Base-by-base conservation (phyloP, 2,329 filamentous ascomycete genomes). In the Curvularia spicifera region DNA sequence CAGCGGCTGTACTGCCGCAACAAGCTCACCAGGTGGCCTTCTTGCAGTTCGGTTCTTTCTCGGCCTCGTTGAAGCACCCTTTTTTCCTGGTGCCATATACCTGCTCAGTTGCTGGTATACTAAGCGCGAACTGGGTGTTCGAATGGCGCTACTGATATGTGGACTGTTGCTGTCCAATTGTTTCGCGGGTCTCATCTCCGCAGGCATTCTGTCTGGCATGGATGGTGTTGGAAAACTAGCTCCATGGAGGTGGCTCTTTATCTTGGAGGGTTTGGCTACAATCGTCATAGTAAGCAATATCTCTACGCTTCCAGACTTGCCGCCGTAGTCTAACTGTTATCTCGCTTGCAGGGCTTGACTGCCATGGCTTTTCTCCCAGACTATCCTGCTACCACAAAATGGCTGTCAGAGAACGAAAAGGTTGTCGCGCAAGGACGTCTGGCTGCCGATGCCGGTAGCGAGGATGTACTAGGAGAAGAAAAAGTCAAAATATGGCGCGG, bases 81-180 rank as follows among this genome's bases (percentile, higher is more conserved):
- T 87, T 69, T 79, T 87, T 45, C 86, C 87, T 0, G 87, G 87
- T 37, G 84, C 84, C 0, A 78, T 88, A 15, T 80, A 87, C 48
- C 83, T 87, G 46, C 78, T 89, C 35, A 85, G 84, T 0, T 84
- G 86, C 59, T 89, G 85, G 82, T 89, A 89, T 70, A 88, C 86
- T 3, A 82, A 85, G 53, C 81, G 81, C 31, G 74, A 77, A 49
- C 63, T 77, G 28, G 71, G 71, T 9, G 67, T 71, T 20, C 65
- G 74, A 15, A 71, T 72, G 3, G 56, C 67, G 8, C 53, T 78
- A 44, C 72, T 78, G 61, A 75, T 71, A 42, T 42, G 39, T 28
- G 77, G 74, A 8, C 75, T 72, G 40, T 68, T 74, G 20, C 61
- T 78, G 8, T 75, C 76, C 3, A 76, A 71, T 45, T 73, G 69